Base-by-base conservation (phyloP, 805 yeast genomes). In the Huiozyma sinensis region DNA sequence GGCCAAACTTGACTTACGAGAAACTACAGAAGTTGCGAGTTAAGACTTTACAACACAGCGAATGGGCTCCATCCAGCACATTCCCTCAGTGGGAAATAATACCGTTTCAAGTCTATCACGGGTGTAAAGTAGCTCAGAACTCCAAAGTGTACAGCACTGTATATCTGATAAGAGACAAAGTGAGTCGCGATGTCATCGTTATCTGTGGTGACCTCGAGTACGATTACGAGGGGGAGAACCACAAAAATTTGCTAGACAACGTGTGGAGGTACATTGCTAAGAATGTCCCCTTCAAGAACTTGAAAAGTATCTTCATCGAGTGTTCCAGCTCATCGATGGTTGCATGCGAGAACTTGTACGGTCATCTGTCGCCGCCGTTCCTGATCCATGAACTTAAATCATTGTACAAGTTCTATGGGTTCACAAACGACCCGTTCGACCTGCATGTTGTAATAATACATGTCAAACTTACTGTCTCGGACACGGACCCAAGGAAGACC, bases 351-450 rank as follows among this genome's bases (percentile, higher is more conserved):
- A 71, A 75, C 2, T 55, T 86, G 28, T 88, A 77, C 58, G 97
- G 97, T 2, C 97, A 88, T 63, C 57, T 88, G 62, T 79, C 83
- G 9, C 95, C 96, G 4, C 52, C 60, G 2, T 72, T 73, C 50
- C 60, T 88, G 29, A 69, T 83, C 9, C 55, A 64, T 6, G 95
- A 86, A 54, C 64, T 89, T 11, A 44, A 48, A 4, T 44, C 29
- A 3, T 51, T 72, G 11, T 47, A 47, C 9, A 44, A 51, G n/a
- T 72, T 75, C 2, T 64, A 79, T 33, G 33, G 33, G 11, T 13
- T 28, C 9, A 33, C 27, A n/a, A 17, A 29, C 8, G 6, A 47
- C 57, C 10, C 66, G 72, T 38, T 63, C 77, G 51, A 48, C 5
- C 30, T 60, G 38, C 49, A 58, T 30, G 50, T 61, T 5, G 46